Base-by-base conservation (phyloP, 139 green algal genomes). In the Astrephomene gubernaculifera region DNA sequence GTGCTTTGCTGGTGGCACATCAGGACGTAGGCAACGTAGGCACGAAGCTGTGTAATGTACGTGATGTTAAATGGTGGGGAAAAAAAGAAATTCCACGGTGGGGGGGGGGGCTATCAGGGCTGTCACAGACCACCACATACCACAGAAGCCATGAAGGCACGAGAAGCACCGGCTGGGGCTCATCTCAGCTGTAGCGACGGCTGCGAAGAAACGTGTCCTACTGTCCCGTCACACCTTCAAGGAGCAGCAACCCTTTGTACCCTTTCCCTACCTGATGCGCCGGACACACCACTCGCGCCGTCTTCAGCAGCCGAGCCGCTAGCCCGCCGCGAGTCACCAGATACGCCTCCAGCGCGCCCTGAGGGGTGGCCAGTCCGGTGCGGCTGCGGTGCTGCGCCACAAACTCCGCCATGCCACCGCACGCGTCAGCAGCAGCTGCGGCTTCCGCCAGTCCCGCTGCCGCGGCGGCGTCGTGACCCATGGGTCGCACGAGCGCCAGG, bases 221-320 rank as follows among this genome's bases (percentile, higher is more conserved):
- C n/a, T n/a, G n/a, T n/a, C 57, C 57, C 57, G 57, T 9, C 57
- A 29, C 57, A 67, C 17, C 14, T 22, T 22, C 17, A 6, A 29
- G 17, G 24, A 14, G 57, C 63, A 17, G 38, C 31, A 27, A 27
- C 17, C 52, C 35, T 19, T 39, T 2, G 2, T 14, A 17, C 52
- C 52, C 19, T 33, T 4, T 31, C 24, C 79, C 19, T 2, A 75
- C 79, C 79, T 86, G 79, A 33, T 79, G 64, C 7, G 63, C 29
- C 0, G 84, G 84, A 6, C 86, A 73, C 2, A 81, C 83, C 36
- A 78, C 45, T 9, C 80, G 71, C 33, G 89, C 87, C 3, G 87
- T 93, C 67, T 89, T 88, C 25, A 91, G 71, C 75, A 94, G 78
- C 24, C 92, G 84, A 14, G 75, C 45, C 3, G 87, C 75, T n/a